Percentiles rank a stretch among this genome's conserved stretches.
phyloP scores from a whole-genome alignment of 2,329 filamentous ascomycete species.

The Lachnellula occidentalis region DNA sequence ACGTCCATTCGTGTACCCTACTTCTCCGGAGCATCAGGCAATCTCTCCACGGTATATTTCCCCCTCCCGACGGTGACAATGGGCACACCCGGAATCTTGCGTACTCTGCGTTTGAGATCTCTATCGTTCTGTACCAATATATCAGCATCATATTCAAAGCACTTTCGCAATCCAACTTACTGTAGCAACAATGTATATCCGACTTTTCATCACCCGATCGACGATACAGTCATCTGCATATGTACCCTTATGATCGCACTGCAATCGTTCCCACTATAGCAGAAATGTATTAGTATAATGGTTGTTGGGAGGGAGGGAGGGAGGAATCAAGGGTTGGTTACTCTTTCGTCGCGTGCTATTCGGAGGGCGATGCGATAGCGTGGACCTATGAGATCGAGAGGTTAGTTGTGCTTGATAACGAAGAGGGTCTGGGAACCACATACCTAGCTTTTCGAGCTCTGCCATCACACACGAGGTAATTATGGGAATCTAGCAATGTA shows the following conservation, averaged over 20 bases:
- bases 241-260: slow-evolving; percentile 85
- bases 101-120: slow-evolving; percentile 67
- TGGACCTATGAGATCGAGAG: slow-evolving; percentile 37
- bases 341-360: slow-evolving; percentile 79
- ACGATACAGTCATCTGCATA: slow-evolving; percentile 86
- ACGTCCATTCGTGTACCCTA: slow-evolving; percentile 7
- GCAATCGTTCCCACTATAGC: slow-evolving; percentile 63
- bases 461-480: slow-evolving; percentile 80
- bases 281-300: background rate
- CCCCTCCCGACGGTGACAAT: slow-evolving; percentile 76
- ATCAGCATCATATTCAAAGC: background rate
- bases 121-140: slow-evolving; percentile 51
- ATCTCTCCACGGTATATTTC: slow-evolving; percentile 90
- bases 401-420: too few relatives aligned
- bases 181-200: slow-evolving; percentile 74
- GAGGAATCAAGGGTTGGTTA: background rate
- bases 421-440: too few relatives aligned
- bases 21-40: slow-evolving; percentile 73
- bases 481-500: slow-evolving; percentile 54
- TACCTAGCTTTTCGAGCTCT: slow-evolving; percentile 77
- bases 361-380: slow-evolving; percentile 83
- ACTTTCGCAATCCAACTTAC: background rate
- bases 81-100: slow-evolving; percentile 66
- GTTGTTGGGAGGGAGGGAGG: background rate
- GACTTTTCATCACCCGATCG: slow-evolving; percentile 64